Evolutionary conservation across 2,329 filamentous ascomycete species (phyloP), one percentile per base, ranked within the genome.

Genomic region (Penicillium vulpinum): DNA sequence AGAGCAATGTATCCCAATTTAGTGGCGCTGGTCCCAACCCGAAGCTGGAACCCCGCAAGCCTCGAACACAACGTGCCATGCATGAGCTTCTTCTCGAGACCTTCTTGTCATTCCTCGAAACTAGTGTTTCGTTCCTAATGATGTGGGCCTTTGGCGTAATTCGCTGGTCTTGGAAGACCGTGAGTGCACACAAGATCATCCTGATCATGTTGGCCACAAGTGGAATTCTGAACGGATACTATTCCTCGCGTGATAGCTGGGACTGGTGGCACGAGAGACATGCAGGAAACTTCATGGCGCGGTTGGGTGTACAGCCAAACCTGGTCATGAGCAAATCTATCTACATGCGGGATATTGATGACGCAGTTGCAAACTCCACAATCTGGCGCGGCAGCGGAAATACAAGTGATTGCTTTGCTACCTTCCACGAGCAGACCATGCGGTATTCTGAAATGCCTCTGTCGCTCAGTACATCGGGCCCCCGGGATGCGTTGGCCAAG

Each of bases 231-330:
- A 97, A 97, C 68, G 75, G 88, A 22, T 82, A 92, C 63, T 85
- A 92, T 68, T 87, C 89, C 0, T 90, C 88, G 13, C 85, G 87
- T 60, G 87, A 91, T 69, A 84, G 85, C 7, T 85, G 87, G 66
- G 80, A 83, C 2, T 97, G 92, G 92, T 96, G 90, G 89, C 82
- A 85, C 44, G 93, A 97, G 76, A 85, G 91, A 56, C 88, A 85
- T 58, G 91, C 92, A 1, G 84, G 83, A 16, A 87, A 82, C 39
- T 96, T 93, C 73, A 94, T 99, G 91, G 80, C 80, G 33, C 82
- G 87, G 13, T 77, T 97, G 15, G 93, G 93, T 10, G 86, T 97
- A 8, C 83, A 84, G 3, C 91, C 92, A 8, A 89, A 95, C 64
- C 75, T 82, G 21, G 83, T 88, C 60, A 93, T 97, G 90, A 90